Base-by-base conservation (phyloP, 371 early-diverging fungal species). In the Ordospora colligata region DNA sequence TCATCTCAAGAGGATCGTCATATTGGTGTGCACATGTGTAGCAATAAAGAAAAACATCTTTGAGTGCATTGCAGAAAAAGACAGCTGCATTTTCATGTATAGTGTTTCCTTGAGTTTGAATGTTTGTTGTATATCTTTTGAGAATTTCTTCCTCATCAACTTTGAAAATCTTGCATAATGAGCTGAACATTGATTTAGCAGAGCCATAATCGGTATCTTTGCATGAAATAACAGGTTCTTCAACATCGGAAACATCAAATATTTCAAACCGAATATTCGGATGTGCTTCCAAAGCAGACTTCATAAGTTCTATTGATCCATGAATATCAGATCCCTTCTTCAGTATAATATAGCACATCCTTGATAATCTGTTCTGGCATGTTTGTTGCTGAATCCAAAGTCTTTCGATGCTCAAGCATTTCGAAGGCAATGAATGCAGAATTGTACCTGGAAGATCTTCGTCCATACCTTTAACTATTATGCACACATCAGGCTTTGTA, bases 31-130 rank as follows among this genome's bases (percentile, higher is more conserved):
- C 54, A 69, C 70, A 69, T 54, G 21, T 69, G 10, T 32, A 44
- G 43, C 70, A 69, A 27, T 42, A 69, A 2, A 69, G 45, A 69
- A 69, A 69, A n/a, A 69, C 27, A 17, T 54, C 19, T 45, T 45
- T 52, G 7, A 52, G 45, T 44, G 42, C 22, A 27, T 45, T 23
- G n/a, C 54, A 53, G 17, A 53, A 27, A 17, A 53, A 53, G 2
- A 22, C 27, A 3, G 54, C 54, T 12, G 54, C 23, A 27, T 27
- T 53, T 37, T 3, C 1, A 0, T 27, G 10, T 4, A 9, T 11
- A 14, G 9, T 53, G 17, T 27, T 17, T 53, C 27, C 54, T 53
- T 27, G 27, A 27, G 54, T 27, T 32, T 32, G 32, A 32, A 32
- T 32, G 32, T 32, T 32, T 27, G 27, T 14, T 27, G 27, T 8